A percentile compares a stretch with the other conserved stretches of the same genome.
phyloP scores from a whole-genome alignment of 768 basidiomycete genomes.

The Kwoniella botswanensis region DNA sequence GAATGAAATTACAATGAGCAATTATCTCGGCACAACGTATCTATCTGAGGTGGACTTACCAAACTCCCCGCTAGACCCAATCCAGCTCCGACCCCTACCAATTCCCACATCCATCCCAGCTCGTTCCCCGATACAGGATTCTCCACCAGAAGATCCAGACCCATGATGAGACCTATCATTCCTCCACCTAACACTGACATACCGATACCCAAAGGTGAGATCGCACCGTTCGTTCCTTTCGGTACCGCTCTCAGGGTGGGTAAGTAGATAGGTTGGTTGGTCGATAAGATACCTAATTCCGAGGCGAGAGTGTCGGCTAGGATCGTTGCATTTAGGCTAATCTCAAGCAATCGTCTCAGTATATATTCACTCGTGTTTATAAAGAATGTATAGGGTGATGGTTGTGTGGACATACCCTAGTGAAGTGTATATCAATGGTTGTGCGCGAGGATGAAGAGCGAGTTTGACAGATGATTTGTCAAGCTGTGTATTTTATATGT shows the following conservation, averaged over 20 bases:
- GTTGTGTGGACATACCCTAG: slow-evolving; percentile 36
- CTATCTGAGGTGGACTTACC: slow-evolving; percentile 60
- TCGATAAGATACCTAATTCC: slow-evolving; percentile 85
- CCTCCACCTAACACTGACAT: slow-evolving; percentile 76
- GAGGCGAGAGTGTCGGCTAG: slow-evolving; percentile 91
- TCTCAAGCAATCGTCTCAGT: slow-evolving; percentile 1
- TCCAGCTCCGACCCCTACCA: slow-evolving; percentile 68
- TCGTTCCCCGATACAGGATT: slow-evolving; percentile 58
- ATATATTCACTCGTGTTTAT: no score
- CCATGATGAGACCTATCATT: slow-evolving; percentile 71
- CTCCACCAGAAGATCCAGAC: slow-evolving; percentile 67
- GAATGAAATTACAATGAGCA: no score
- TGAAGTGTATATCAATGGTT: slow-evolving; percentile 33
- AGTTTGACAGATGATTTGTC: slow-evolving; percentile 9
- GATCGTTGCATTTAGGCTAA: slow-evolving; percentile 84
- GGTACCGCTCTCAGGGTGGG: slow-evolving; percentile 78
- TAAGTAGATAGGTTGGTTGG: slow-evolving; percentile 68
- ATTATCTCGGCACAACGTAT: neutral
- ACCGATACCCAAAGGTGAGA: slow-evolving; percentile 75
- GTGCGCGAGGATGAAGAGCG: slow-evolving; percentile 6
- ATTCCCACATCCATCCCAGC: slow-evolving; percentile 58
- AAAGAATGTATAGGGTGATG: neutral
- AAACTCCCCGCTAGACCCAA: slow-evolving; percentile 81
- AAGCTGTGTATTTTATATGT: slow-evolving; percentile 9
- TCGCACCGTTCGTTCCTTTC: slow-evolving; percentile 87